Conservation (phyloP, 768 basidiomycete genomes). For the Mycena epipterygia region DNA sequence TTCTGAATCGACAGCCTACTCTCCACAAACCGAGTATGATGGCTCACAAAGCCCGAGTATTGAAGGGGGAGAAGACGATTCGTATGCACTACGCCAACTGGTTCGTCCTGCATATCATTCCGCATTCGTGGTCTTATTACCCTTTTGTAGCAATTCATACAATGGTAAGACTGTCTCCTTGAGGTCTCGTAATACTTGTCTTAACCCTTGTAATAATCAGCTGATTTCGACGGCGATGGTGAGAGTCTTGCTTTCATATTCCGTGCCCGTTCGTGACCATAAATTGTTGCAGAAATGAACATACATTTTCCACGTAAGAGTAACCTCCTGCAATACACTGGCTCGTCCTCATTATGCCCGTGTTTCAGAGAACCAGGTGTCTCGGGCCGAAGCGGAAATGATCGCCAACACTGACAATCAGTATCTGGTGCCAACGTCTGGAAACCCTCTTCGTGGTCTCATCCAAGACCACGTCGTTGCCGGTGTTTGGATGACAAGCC, state of each 20-base stretch:
- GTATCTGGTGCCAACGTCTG: constrained; percentile 98
- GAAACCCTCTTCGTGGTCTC: constrained; percentile 95
- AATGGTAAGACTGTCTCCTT: constrained; percentile 71
- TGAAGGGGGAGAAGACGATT: constrained; percentile 98
- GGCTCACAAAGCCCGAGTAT: constrained; percentile 92
- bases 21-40: constrained; percentile 99
- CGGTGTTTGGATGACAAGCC: constrained; percentile 99
- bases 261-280: constrained; percentile 31
- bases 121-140: constrained; percentile 32
- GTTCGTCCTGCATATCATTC: constrained; percentile 58
- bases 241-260: constrained; percentile 36
- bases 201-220: constrained; percentile 47
- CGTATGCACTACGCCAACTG: constrained; percentile 99
- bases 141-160: constrained; percentile 88
- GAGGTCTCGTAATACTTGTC: background rate
- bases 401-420: constrained; percentile 99
- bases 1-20: constrained; percentile 98
- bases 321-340: constrained; percentile 1
- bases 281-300: constrained; percentile 87
- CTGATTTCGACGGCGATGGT: constrained; percentile 96
- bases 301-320: constrained; percentile 97
- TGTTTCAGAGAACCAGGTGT: constrained; percentile 88
- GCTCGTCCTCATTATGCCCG: constrained; percentile 11
- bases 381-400: constrained; percentile 92
- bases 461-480: constrained; percentile 99